phyloP scores from a whole-genome alignment of 2,329 filamentous ascomycete genomes.

The Xylariales sp. region DNA sequence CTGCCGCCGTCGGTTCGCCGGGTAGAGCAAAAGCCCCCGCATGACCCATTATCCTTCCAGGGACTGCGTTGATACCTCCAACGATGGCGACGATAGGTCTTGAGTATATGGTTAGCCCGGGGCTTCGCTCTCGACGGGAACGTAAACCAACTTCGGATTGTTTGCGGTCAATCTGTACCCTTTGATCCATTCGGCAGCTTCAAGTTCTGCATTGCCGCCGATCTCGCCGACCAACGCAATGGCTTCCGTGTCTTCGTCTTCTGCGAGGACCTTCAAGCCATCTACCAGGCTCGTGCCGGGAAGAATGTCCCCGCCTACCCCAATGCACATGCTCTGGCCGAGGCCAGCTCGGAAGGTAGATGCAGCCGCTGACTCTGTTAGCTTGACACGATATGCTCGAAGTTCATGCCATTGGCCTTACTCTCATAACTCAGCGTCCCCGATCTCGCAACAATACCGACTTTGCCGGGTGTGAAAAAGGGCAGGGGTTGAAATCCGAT shows the following conservation, averaged over 20 bases:
- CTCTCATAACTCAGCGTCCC: constrained; percentile 69
- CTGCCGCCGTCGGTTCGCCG: constrained; percentile 58
- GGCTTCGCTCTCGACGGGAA: background rate
- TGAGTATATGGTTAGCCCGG: background rate
- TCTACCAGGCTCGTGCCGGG: constrained; percentile 72
- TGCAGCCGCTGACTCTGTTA: constrained; percentile 63
- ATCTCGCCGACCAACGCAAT: constrained; percentile 71
- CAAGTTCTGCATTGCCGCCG: constrained; percentile 64
- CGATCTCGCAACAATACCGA: constrained; percentile 70
- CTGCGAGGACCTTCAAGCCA: constrained; percentile 60
- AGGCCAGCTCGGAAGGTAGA: constrained; percentile 65
- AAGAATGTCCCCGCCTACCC: constrained; percentile 68
- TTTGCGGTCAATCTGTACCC: constrained; percentile 54
- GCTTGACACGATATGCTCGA: too few species aligned
- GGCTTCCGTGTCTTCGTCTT: constrained; percentile 63
- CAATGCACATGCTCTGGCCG: constrained; percentile 68
- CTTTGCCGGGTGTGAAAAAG: constrained; percentile 62
- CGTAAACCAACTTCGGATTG: constrained; percentile 55
- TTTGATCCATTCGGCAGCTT: constrained; percentile 69
- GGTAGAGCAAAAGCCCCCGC: constrained; percentile 67
- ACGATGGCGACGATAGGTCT: constrained; percentile 71
- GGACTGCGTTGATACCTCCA: constrained; percentile 59
- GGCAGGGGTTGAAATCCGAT: constrained; percentile 70
- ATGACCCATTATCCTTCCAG: constrained; percentile 70
- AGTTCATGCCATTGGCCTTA: too few species aligned